Percentiles rank a stretch among this genome's conserved stretches.
These are phyloP conservation scores for Chaetomium globosum DNA, from an alignment of 2,329 filamentous ascomycete species.

Conservation along the genomic window DNA sequence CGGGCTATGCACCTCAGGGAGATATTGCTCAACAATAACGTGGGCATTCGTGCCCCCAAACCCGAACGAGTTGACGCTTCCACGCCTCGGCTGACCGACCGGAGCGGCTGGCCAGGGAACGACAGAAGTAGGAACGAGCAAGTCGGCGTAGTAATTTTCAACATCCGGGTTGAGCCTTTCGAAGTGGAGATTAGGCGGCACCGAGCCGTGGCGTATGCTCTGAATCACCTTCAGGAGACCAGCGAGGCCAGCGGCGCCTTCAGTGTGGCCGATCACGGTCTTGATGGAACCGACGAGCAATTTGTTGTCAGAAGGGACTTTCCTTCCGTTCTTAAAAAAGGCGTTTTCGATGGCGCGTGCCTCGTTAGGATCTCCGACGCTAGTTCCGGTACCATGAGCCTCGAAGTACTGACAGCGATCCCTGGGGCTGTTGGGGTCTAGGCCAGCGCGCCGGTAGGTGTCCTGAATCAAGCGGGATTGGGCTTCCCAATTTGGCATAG, in stretches of 20 bases:
- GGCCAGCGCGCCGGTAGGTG: conserved; percentile 49
- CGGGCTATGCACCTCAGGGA: conserved; percentile 40
- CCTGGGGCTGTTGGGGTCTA: conserved; percentile 41
- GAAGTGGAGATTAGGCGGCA: conserved; percentile 52
- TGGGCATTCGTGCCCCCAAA: conserved; percentile 52
- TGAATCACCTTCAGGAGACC: conserved; percentile 51
- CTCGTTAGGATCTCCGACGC: conserved; percentile 48
- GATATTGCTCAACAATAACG: conserved; percentile 48
- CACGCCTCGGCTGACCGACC: conserved; percentile 45
- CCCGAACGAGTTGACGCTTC: conserved; percentile 51
- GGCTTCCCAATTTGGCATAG: conserved; percentile 53
- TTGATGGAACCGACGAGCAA: conserved; percentile 49
- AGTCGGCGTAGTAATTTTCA: conserved; percentile 41
- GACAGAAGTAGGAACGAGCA: conserved; percentile 42
- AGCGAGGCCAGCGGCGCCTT: conserved; percentile 54
- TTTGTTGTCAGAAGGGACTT: conserved; percentile 25
- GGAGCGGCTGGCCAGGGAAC: conserved; percentile 43
- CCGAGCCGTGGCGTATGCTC: conserved; percentile 44
- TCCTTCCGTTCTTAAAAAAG: conserved; percentile 41
- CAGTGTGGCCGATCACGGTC: conserved; percentile 53
- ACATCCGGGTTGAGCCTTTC: conserved; percentile 47
- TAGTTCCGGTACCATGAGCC: conserved; percentile 48
- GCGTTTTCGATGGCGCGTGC: conserved; percentile 49
- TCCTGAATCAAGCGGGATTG: conserved; percentile 50
- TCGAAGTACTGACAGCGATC: conserved; percentile 53